These are phyloP conservation scores for Eucalyptus sp. DNA, from an alignment of 345 rosid genomes.

Conservation along the genomic window DNA sequence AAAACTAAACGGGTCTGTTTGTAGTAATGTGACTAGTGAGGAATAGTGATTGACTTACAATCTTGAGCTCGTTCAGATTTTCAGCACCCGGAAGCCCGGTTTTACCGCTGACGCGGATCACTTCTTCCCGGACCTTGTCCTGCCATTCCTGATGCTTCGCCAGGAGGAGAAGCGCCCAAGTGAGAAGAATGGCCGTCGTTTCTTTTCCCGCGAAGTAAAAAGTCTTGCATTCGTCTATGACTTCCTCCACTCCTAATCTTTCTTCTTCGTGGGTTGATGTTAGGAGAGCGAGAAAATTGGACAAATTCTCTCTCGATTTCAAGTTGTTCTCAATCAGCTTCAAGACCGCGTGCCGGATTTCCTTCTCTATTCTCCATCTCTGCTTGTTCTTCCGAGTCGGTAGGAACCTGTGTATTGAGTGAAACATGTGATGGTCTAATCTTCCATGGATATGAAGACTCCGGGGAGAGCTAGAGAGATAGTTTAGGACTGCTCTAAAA, in stretches of 20 bases:
- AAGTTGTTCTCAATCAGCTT: slow-evolving; percentile 34
- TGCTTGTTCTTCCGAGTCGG: slow-evolving; percentile 65
- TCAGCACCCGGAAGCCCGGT: slow-evolving; percentile 20
- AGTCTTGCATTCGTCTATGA: slow-evolving; percentile 80
- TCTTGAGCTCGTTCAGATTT: slow-evolving; percentile 39
- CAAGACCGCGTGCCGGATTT: slow-evolving; percentile 43
- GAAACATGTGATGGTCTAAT: neutral
- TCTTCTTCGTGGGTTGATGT: slow-evolving; percentile 45
- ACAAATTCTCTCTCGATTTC: slow-evolving; percentile 13
- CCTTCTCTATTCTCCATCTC: slow-evolving; percentile 56
- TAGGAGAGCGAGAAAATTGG: slow-evolving; percentile 45
- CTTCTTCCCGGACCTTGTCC: slow-evolving; percentile 66
- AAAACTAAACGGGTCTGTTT: neutral
- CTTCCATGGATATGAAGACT: neutral
- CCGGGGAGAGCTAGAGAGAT: neutral
- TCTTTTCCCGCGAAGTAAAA: slow-evolving; percentile 87
- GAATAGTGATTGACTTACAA: slow-evolving; percentile 23
- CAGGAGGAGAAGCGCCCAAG: slow-evolving; percentile 55
- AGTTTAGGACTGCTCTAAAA: neutral
- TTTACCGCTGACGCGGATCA: slow-evolving; percentile 17
- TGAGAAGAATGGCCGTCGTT: slow-evolving; percentile 54
- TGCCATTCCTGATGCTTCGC: slow-evolving; percentile 83
- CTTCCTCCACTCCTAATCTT: slow-evolving; percentile 43
- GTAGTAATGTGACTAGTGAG: neutral
- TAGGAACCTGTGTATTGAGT: slow-evolving; percentile 30